Evolutionary conservation across 2,329 filamentous ascomycete species (phyloP).

Genomic region (Ophiostoma perfectum): DNA sequence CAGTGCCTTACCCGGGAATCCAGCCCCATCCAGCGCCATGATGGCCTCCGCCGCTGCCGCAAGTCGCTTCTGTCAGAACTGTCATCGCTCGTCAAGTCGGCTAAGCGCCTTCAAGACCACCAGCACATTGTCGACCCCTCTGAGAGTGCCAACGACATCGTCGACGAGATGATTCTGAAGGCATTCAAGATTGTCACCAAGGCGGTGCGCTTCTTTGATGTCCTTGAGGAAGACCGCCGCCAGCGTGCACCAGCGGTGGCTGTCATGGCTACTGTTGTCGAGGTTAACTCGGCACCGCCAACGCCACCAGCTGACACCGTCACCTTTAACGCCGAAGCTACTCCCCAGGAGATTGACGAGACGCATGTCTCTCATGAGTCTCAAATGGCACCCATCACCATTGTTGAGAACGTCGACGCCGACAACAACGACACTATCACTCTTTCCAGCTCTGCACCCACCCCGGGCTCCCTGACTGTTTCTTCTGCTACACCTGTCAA

Average conservation of each 20-base stretch:
- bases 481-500: constrained; percentile 33
- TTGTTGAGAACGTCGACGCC: neutral
- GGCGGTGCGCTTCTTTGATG: constrained; percentile 82
- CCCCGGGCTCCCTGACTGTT: constrained; percentile 27
- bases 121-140: constrained; percentile 46
- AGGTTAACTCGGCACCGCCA: constrained; percentile 54
- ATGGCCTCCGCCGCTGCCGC: constrained; percentile 70
- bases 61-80: constrained; percentile 87
- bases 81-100: constrained; percentile 80
- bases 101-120: constrained; percentile 75
- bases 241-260: constrained; percentile 48
- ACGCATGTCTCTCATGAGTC: neutral
- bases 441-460: constrained; percentile 15
- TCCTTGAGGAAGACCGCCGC: constrained; percentile 63
- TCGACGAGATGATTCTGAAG: constrained; percentile 90
- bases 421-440: constrained; percentile 30
- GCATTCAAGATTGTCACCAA: constrained; percentile 92
- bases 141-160: constrained; percentile 64
- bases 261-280: constrained; percentile 55
- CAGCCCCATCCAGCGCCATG: constrained; percentile 65
- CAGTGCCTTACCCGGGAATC: constrained; percentile 83
- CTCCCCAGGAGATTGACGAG: neutral
- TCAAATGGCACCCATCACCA: neutral
- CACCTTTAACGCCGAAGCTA: constrained; percentile 37
- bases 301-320: constrained; percentile 58